Evolutionary conservation across 192 early-diverging fungal species (phyloP), one percentile per base, ranked within the genome.

Genomic region (Cetraspora pellucida): DNA sequence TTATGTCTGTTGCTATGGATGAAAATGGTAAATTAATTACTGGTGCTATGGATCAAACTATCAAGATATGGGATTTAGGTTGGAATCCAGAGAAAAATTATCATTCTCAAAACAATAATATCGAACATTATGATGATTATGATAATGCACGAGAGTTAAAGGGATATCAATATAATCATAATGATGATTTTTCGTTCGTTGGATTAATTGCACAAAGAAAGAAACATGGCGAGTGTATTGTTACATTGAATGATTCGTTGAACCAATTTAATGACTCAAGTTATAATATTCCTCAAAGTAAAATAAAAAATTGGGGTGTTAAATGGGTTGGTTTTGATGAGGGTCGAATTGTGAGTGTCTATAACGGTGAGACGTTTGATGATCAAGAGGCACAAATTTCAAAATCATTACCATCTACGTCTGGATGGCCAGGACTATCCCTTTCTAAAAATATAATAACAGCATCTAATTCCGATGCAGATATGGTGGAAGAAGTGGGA

Each of bases 51-150:
- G 73, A 85, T 57, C 60, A 79, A 14, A 81, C 84, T n/a, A 79
- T 87, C 19, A 85, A 84, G 47, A 72, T 88, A 13, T 88, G 87
- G 87, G 79, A 85, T 59, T 76, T 86, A n/a, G 49, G 69, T 19
- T 61, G 59, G 59, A 61, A 61, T 30, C 27, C 27, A 13, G 27
- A 28, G 59, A 61, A 54, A n/a, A 49, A 47, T 28, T 50, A n/a
- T 49, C 23, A 30, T 11, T 14, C 6, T 37, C 45, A 47, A 50
- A 72, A 37, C 25, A 52, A 30, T 19, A 54, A 72, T 37, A 37
- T 37, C 7, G 37, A 37, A 37, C 37, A 37, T 37, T 37, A 37
- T 37, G 37, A 37, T 19, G 49, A 54, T 27, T 25, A 52, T 30
- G 49, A 70, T 23, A n/a, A 70, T 45, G 16, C 43, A n/a, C 9